These are phyloP conservation scores for Candida multigemmis DNA, from an alignment of 805 yeast species.

Conservation along the genomic window DNA sequence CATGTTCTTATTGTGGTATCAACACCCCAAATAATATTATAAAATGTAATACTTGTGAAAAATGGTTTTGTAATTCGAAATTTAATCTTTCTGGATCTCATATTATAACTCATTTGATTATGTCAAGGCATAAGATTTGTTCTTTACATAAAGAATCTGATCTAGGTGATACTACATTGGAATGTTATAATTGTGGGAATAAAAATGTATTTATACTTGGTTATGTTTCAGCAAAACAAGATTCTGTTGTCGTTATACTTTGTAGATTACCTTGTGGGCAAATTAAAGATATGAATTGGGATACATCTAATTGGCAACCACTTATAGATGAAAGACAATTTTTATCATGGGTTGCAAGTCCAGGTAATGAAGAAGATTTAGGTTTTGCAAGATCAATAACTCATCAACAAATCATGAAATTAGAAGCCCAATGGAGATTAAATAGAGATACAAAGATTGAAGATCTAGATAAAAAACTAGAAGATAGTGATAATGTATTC, in stretches of 20 bases:
- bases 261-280: constrained; percentile 89
- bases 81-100: constrained; percentile 50
- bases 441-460: constrained; percentile 63
- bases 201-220: constrained; percentile 76
- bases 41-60: constrained; percentile 65
- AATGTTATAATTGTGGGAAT: constrained; percentile 86
- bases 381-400: constrained; percentile 48
- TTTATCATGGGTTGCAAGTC: constrained; percentile 72
- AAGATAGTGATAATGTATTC: constrained; percentile 44
- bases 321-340: constrained; percentile 72
- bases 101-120: constrained; percentile 75
- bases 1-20: constrained; percentile 68
- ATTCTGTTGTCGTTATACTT: constrained; percentile 75
- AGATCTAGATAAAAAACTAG: constrained; percentile 35
- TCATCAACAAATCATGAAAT: constrained; percentile 53
- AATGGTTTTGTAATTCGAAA: constrained; percentile 86
- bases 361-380: constrained; percentile 57
- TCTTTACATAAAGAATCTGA: constrained; percentile 73
- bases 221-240: constrained; percentile 78
- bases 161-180: constrained; percentile 78
- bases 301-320: constrained; percentile 79
- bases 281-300: constrained; percentile 72
- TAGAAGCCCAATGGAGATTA: constrained; percentile 78
- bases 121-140: constrained; percentile 68
- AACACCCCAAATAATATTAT: constrained; percentile 57